These are phyloP conservation scores for Starmerella gropengiesseri DNA, from an alignment of 805 yeast species.

Conservation along the genomic window DNA sequence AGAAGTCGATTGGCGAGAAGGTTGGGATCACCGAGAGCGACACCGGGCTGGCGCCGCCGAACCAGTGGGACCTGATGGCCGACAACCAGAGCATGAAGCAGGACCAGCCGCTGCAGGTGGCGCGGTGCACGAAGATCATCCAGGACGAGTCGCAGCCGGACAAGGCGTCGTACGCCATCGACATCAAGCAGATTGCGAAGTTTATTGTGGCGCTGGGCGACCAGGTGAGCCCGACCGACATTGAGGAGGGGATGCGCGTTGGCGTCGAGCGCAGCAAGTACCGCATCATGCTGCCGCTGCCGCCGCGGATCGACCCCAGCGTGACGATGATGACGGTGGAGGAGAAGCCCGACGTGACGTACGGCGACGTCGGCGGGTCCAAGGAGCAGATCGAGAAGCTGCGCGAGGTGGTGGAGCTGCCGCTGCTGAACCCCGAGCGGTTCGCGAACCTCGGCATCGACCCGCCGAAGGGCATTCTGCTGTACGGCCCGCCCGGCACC, in stretches of 20 bases:
- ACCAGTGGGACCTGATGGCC: constrained; percentile 94
- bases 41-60: constrained; percentile 96
- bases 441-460: constrained; percentile 95
- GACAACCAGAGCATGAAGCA: constrained; percentile 86
- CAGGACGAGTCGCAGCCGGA: constrained; percentile 43
- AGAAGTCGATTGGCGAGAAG: constrained; percentile 81
- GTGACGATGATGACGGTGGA: constrained; percentile 99
- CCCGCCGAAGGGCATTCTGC: constrained; percentile 94
- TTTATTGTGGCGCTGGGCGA: constrained; percentile 95
- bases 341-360: constrained; percentile 98
- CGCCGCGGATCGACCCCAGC: constrained; percentile 94
- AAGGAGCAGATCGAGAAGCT: constrained; percentile 96
- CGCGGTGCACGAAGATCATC: constrained; percentile 95
- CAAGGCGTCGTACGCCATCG: constrained; percentile 85
- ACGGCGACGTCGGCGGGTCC: constrained; percentile 97
- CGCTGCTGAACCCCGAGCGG: constrained; percentile 87
- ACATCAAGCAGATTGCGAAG: constrained; percentile 95
- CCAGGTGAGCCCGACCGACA: constrained; percentile 94
- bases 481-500: constrained; percentile 98
- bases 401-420: constrained; percentile 92
- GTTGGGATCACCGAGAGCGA: constrained; percentile 80
- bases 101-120: constrained; percentile 96
- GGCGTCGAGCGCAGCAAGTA: constrained; percentile 97
- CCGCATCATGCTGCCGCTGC: constrained; percentile 92
- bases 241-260: constrained; percentile 98